Base-by-base conservation (phyloP, 2,329 filamentous ascomycete species). In the Arthrobotrys pseudoclavata region DNA sequence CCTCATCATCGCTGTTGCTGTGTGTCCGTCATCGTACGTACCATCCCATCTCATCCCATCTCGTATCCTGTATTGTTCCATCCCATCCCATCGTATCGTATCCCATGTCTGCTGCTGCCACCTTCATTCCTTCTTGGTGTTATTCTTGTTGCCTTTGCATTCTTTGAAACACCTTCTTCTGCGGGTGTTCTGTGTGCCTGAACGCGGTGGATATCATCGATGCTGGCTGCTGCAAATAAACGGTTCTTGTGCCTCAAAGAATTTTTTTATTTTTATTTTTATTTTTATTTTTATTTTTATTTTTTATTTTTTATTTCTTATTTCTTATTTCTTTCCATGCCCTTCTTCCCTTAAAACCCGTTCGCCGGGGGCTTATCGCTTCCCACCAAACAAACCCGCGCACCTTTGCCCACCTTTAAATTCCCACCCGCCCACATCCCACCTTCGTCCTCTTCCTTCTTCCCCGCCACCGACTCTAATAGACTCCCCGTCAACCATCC, bases 401-500 rank as follows among this genome's bases (percentile, higher is more conserved):
- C n/a, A 13, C 45, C 45, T 22, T 20, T n/a, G 34, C 48, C 48
- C 45, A 55, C 48, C 50, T 40, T 61, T 61, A 69, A 48, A 69
- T 50, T 52, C 37, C 12, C 45, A 42, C 64, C 68, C 20, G 12
- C 52, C 47, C 57, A 45, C 68, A 53, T 31, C 31, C 67, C 45
- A 62, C 31, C 48, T 47, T 50, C 61, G 50, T 67, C 69, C 52
- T 52, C 52, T 55, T 61, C 48, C 62, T 61, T 64, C 63, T 57
- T 64, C 74, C 72, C 75, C 80, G 34, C 61, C 67, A 68, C 55
- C 55, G 50, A 69, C 57, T 47, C 68, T 55, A 18, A 69, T 79
- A 71, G 66, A 69, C 10, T 82, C 47, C 81, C 9, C 80, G 81
- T 45, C 82, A 81, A 52, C n/a, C 48, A 48, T 53, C 67, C 60